Conservation (phyloP, 129 eudicot genomes). For the Centaurea solstitialis region DNA sequence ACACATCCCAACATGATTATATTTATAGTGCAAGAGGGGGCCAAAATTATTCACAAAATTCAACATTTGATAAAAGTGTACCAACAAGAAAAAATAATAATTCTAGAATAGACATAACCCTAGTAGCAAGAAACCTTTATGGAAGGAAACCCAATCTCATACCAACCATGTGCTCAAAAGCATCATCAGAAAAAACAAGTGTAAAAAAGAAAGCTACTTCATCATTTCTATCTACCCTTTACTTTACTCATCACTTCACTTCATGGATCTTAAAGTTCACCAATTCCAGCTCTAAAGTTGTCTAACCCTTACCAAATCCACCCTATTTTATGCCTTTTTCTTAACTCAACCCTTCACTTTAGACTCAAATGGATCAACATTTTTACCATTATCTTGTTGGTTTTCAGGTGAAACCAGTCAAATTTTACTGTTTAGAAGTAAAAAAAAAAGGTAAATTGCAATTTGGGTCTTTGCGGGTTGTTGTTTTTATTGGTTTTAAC, state of each 20-base stretch:
- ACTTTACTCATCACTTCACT: constrained; percentile 36
- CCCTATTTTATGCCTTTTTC: constrained; percentile 23
- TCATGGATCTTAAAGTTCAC: constrained; percentile 31
- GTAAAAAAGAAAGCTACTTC: constrained; percentile 36
- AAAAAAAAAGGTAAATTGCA: neutral
- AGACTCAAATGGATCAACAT: neutral
- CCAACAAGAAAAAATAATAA: constrained; percentile 14
- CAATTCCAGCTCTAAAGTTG: constrained; percentile 69
- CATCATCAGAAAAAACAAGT: constrained; percentile 20
- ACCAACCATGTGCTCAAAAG: constrained; percentile 69
- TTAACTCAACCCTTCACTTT: neutral
- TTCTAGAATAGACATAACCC: constrained; percentile 55
- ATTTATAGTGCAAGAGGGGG: constrained; percentile 18
- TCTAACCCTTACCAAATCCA: constrained; percentile 38
- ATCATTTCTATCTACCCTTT: constrained; percentile 38
- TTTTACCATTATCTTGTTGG: neutral
- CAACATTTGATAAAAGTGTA: constrained; percentile 15
- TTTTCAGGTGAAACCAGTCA: constrained; percentile 1
- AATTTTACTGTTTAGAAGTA: neutral
- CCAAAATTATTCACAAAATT: too few relatives aligned
- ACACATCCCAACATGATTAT: neutral
- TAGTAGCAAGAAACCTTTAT: constrained; percentile 63
- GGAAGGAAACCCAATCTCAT: constrained; percentile 44
- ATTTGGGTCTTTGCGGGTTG: too few relatives aligned
- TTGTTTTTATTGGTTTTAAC: too few relatives aligned